Evolutionary conservation across 2,329 filamentous ascomycete genomes (phyloP), one percentile per base, ranked within the genome.

Genomic region (Hortaea werneckii): DNA sequence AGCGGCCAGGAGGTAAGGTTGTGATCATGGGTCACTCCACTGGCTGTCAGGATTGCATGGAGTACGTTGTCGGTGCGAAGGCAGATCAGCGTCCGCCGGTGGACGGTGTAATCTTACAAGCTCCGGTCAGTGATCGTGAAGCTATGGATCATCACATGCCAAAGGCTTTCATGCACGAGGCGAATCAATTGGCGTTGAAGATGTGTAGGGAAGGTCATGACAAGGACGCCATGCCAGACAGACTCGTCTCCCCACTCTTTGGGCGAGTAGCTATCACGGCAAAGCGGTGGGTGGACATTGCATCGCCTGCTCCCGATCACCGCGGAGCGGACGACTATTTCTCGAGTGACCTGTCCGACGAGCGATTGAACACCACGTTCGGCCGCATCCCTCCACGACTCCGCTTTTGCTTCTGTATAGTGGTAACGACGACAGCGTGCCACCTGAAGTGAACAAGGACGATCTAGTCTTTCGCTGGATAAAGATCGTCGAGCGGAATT

Each of bases 261-360:
- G 59, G 58, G 28, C 56, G 46, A 38, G 54, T 47, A 48, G 74
- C 76, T 0, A 64, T 82, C 4, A 74, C 68, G n/a, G 77, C 80
- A 6, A 67, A 68, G 40, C 62, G 81, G 37, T 82, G 79, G 61
- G 59, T 81, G 32, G 78, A 76, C 40, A 65, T 85, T 5, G 68
- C 74, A 0, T 76, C 72, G 20, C 77, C 77, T 0, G 69, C 68
- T 12, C 77, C 77, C 0, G 67, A 71, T 40, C 65, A 70, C 42
- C 72, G 79, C 5, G 84, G 82, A 7, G 83, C 85, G 48, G 89
- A 95, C 61, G 89, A 95, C 61, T 87, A 85, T 59, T 95, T 94
- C 67, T 89, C 84, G n/a, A 81, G 79, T 2, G 85, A 92, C 59
- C 67, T 92, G n/a, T 64, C 69, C 0, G 74, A 78, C 37, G 70